Base-by-base conservation (phyloP, 2,329 filamentous ascomycete species). In the Aspergillus eucalypticola region DNA sequence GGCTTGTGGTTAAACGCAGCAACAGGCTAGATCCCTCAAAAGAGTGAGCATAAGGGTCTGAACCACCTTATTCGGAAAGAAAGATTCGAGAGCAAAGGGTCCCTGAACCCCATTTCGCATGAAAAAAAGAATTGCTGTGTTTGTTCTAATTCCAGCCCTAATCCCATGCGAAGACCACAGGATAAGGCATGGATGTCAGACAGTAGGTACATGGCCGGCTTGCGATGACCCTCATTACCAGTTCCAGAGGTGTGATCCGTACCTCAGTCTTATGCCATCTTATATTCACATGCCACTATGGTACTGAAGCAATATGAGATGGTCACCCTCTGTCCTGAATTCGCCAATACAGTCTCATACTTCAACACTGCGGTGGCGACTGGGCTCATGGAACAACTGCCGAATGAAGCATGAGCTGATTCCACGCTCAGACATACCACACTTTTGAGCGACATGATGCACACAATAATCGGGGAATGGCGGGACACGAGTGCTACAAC, bases 11-110 rank as follows among this genome's bases (percentile, higher is more conserved):
- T 44, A 35, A 35, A 13, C 38, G 32, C 48, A 62, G 48, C 38
- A 63, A 21, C 44, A 46, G 35, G 59, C 41, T 39, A 49, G 53
- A 11, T 19, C 25, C 41, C 32, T 38, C 29, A 10, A 50, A 17
- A 51, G 50, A 52, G 56, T 46, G 54, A 32, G 55, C 50, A 53
- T 7, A 51, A 53, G 6, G 29, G 38, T 15, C 42, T 52, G 44
- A 53, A 21, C 52, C 39, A 35, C 39, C 55, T 44, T 50, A 10
- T 17, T 2, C 27, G 15, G 46, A 17, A 50, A 50, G 46, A 17
- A 50, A 50, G 25, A 13, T n/a, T 27, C 32, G 46, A 15, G n/a
- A 32, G 32, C 10, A 35, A 35, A 35, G 10, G 29, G n/a, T n/a
- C 8, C 32, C 46, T n/a, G 27, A 29, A 7, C 5, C 4, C 25